Evolutionary conservation across 2,329 filamentous ascomycete species (phyloP).

Genomic region (Cadophora sp.): DNA sequence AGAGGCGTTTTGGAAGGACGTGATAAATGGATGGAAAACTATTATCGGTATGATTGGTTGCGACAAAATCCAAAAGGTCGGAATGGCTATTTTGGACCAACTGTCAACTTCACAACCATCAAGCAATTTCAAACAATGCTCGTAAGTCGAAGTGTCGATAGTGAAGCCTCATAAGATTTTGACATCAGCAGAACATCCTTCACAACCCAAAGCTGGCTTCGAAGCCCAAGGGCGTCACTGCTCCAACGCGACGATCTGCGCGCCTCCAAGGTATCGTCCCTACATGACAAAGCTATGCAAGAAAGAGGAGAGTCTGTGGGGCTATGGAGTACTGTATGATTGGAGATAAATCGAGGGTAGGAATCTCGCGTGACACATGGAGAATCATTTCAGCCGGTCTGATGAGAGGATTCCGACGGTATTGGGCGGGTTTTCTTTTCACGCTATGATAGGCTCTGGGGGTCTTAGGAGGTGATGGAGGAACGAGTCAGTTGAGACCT

Average conservation of each 20-base stretch:
- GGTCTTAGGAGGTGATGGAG: no score
- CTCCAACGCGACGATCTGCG: not conserved
- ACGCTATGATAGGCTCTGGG: no score
- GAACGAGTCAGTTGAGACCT: no score
- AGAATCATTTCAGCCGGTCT: no score
- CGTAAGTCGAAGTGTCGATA: not conserved
- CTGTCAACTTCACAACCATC: not conserved
- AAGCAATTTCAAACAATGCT: not conserved
- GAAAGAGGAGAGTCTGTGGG: not conserved
- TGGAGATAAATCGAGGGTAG: no score
- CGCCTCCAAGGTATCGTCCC: not conserved
- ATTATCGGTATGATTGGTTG: not conserved
- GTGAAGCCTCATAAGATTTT: not conserved
- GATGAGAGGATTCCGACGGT: no score
- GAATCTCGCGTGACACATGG: no score
- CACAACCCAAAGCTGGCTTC: not conserved
- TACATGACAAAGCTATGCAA: not conserved
- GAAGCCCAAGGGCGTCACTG: not conserved
- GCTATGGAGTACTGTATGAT: no score
- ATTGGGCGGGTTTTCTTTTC: no score
- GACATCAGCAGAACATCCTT: not conserved
- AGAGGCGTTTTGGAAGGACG: not conserved
- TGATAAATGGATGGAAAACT: not conserved
- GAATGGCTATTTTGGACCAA: not conserved
- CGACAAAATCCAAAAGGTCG: not conserved